These are phyloP conservation scores for Kluyveromyces dobzhanskii DNA, from an alignment of 805 yeast genomes.

Conservation along the genomic window DNA sequence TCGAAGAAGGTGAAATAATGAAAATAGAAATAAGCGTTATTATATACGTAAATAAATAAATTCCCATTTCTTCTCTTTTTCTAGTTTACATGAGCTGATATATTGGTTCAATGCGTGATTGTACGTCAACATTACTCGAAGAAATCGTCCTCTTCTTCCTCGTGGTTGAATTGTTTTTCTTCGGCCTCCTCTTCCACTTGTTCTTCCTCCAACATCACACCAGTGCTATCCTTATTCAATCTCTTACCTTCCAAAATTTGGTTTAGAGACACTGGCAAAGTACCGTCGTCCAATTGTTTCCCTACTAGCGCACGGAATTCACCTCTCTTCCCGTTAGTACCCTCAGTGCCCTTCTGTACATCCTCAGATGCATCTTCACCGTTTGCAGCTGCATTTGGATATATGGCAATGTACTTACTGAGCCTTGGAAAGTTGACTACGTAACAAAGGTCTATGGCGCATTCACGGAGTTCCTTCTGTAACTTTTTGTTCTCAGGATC, in stretches of 20 bases:
- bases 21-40: no score
- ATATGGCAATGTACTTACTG: constrained; percentile 72
- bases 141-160: constrained; percentile 31
- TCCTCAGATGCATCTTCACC: constrained; percentile 17
- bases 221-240: constrained; percentile 19
- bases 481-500: constrained; percentile 20
- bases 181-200: constrained; percentile 12
- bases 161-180: constrained; percentile 16
- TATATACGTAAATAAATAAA: no score
- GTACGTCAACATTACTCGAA: constrained; percentile 28
- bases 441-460: constrained; percentile 66
- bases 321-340: constrained; percentile 37
- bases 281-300: constrained; percentile 41
- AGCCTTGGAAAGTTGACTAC: constrained; percentile 69
- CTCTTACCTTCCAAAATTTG: constrained; percentile 33
- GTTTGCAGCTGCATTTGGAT: constrained; percentile 35
- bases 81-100: no score
- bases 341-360: constrained; percentile 33
- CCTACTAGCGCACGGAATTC: constrained; percentile 47
- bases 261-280: constrained; percentile 50
- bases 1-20: neutral
- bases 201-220: constrained; percentile 14
- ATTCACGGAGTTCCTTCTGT: constrained; percentile 36
- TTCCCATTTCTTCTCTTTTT: no score
- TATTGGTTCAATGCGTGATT: no score